Conservation (phyloP, 75 land plant genomes). For the Cupressus sempervirens region DNA sequence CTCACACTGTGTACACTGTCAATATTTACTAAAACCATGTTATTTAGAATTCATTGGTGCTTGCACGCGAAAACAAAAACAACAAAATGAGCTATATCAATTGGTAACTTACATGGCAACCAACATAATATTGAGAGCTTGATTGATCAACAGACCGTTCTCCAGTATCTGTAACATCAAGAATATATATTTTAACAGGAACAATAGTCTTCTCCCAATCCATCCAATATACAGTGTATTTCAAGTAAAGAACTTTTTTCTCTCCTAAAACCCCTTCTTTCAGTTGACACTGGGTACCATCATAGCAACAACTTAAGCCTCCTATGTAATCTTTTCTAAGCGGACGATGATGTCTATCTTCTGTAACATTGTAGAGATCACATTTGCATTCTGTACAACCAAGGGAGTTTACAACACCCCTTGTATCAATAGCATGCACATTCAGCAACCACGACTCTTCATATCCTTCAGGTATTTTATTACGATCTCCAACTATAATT, state of each 20-base stretch:
- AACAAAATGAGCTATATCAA: background rate
- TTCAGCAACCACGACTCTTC: slow-evolving; percentile 75
- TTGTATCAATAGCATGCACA: slow-evolving; percentile 93
- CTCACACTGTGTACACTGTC: background rate
- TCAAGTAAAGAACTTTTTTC: slow-evolving; percentile 54
- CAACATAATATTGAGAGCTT: background rate
- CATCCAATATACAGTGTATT: slow-evolving; percentile 70
- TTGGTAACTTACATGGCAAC: slow-evolving; percentile 42
- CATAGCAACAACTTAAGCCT: slow-evolving; percentile 78
- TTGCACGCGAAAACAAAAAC: background rate
- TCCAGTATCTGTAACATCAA: slow-evolving; percentile 72
- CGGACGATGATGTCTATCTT: slow-evolving; percentile 42
- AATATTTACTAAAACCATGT: background rate
- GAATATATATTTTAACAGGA: slow-evolving; percentile 58
- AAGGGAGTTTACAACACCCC: slow-evolving; percentile 55
- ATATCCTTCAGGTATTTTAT: slow-evolving; percentile 50
- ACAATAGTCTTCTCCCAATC: slow-evolving; percentile 58
- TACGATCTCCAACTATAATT: slow-evolving; percentile 68
- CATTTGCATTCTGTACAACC: slow-evolving; percentile 91
- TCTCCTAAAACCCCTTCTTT: slow-evolving; percentile 44
- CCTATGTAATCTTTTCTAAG: slow-evolving; percentile 53
- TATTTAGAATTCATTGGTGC: background rate
- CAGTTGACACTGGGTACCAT: slow-evolving; percentile 56
- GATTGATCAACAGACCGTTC: slow-evolving; percentile 20
- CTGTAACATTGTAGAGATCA: slow-evolving; percentile 68